Evolutionary conservation across 805 yeast species (phyloP).

Genomic region (Metschnikowia similis): DNA sequence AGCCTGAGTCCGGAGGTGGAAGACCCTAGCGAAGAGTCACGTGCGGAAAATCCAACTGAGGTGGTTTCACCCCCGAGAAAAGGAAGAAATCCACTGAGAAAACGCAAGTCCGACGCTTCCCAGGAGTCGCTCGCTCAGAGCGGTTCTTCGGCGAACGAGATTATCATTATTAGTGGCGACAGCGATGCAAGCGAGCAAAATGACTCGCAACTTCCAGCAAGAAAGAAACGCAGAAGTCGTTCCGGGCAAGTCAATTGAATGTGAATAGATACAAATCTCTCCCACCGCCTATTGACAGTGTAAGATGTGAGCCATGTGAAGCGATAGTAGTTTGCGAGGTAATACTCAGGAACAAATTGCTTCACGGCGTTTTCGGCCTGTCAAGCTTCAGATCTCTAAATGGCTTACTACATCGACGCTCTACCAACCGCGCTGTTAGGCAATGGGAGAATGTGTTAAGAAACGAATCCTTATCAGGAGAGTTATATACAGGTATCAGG

Average conservation of each 20-base stretch:
- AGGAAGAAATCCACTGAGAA: not conserved
- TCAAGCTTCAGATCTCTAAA: conserved; percentile 43
- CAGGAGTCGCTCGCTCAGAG: not conserved
- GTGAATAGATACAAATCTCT: not conserved
- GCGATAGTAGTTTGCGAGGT: no score
- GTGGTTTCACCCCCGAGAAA: not conserved
- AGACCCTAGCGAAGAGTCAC: not conserved
- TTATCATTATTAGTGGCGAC: not conserved
- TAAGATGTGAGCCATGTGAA: no score
- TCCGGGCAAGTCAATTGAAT: not conserved
- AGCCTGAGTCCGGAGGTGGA: not conserved
- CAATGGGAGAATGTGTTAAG: not conserved
- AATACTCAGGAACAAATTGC: conserved; percentile 17
- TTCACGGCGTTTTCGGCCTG: conserved; percentile 47
- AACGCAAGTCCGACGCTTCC: not conserved
- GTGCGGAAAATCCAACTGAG: not conserved
- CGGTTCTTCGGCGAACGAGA: not conserved
- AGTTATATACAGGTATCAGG: no score
- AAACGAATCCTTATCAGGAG: not conserved
- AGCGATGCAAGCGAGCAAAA: not conserved
- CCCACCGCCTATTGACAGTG: no score
- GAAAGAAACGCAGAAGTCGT: not conserved
- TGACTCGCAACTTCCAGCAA: not conserved
- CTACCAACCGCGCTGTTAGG: conserved; percentile 23
- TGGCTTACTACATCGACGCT: conserved; percentile 20